A percentile compares a stretch with the other conserved stretches of the same genome.
Conservation (phyloP, 805 yeast genomes). For the Candida orba region DNA sequence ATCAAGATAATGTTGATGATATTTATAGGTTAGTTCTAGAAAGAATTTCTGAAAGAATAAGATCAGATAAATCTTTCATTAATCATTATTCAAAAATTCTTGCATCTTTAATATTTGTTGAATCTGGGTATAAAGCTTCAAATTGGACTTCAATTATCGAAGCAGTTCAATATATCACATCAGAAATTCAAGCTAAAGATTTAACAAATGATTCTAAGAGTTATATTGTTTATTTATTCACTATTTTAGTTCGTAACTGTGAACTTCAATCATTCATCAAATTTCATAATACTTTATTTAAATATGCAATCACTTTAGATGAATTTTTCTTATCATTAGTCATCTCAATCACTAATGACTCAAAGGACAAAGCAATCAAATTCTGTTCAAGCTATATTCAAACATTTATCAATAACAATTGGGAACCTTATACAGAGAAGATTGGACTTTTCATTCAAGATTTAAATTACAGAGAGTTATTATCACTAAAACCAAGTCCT, state of each 20-base stretch:
- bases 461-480: conserved; percentile 23
- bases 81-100: conserved; percentile 29
- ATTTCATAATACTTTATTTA: conserved; percentile 37
- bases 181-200: not conserved
- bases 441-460: conserved; percentile 38
- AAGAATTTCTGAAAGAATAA: conserved; percentile 14
- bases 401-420: conserved; percentile 37
- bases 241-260: conserved; percentile 49
- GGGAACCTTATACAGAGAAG: conserved; percentile 30
- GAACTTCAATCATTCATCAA: conserved; percentile 40
- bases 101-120: conserved; percentile 50
- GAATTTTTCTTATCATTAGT: conserved; percentile 39
- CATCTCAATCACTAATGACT: conserved; percentile 35
- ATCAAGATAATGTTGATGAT: conserved; percentile 37
- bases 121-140: conserved; percentile 57
- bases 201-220: conserved; percentile 4
- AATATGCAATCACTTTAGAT: conserved; percentile 29
- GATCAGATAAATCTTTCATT: conserved; percentile 10
- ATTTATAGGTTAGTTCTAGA: conserved; percentile 34
- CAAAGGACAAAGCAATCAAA: conserved; percentile 38
- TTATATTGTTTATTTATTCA: conserved; percentile 36
- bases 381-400: conserved; percentile 40
- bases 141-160: conserved; percentile 37
- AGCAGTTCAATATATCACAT: conserved; percentile 16
- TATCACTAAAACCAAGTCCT: conserved; percentile 9